Evolutionary conservation across 106 monocot genomes (phyloP).

Genomic region (Iris macrosiphon): DNA sequence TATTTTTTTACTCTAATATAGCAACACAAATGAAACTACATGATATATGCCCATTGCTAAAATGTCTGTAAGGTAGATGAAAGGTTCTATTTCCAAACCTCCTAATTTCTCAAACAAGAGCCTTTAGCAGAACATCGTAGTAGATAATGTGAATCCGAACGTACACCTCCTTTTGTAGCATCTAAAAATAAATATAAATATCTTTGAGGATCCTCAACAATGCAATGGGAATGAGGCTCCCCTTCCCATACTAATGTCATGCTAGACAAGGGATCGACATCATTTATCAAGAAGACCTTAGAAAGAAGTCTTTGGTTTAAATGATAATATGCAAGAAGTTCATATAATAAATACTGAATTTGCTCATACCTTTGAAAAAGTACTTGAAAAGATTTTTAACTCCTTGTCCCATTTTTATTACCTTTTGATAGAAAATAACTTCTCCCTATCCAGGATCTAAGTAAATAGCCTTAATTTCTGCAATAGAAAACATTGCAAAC

Average conservation of each 20-base stretch:
- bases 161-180: constrained; percentile 52
- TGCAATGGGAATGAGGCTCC: constrained; percentile 63
- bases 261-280: constrained; percentile 60
- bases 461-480: too few species aligned
- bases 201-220: constrained; percentile 82
- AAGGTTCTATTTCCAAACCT: constrained; percentile 39
- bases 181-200: constrained; percentile 83
- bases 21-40: not conserved
- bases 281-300: constrained; percentile 95
- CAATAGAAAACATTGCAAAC: too few species aligned
- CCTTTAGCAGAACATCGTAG: constrained; percentile 40
- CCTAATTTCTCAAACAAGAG: constrained; percentile 47
- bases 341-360: constrained; percentile 1
- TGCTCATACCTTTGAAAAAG: constrained; percentile 74
- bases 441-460: too few species aligned
- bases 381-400: constrained; percentile 83
- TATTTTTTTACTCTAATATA: too few species aligned
- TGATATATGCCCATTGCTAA: not conserved
- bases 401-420: too few species aligned
- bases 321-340: not conserved
- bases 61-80: not conserved
- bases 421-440: too few species aligned
- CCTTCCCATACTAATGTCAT: constrained; percentile 82
- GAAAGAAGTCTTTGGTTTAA: constrained; percentile 20
- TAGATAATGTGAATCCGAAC: constrained; percentile 72